A percentile compares a stretch with the other conserved stretches of the same genome.
Evolutionary conservation across 768 basidiomycete species (phyloP).

Genomic region (Boletus coccyginus): DNA sequence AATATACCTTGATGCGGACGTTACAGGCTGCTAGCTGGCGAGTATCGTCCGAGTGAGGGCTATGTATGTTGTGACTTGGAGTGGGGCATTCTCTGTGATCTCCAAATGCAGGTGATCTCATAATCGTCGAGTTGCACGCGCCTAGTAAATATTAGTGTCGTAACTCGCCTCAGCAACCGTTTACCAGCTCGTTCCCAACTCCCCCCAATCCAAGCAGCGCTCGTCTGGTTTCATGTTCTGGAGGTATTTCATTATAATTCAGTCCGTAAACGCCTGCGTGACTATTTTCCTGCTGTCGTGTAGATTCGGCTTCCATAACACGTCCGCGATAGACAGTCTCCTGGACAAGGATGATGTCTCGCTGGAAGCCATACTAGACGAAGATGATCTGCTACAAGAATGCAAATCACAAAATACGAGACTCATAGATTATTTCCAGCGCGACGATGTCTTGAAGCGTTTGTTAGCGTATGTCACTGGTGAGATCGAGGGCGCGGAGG

Average conservation of each 20-base stretch:
- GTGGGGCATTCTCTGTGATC: constrained; percentile 6
- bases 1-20: constrained; percentile 21
- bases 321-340: constrained; percentile 84
- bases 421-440: constrained; percentile 83
- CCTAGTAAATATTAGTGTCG: constrained; percentile 9
- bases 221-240: constrained; percentile 42
- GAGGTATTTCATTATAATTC: constrained; percentile 35
- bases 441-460: constrained; percentile 76
- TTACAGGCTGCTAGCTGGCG: background rate
- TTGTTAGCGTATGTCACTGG: constrained; percentile 85
- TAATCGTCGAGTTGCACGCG: constrained; percentile 1
- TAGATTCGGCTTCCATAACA: constrained; percentile 91
- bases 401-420: constrained; percentile 93
- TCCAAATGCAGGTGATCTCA: constrained; percentile 29
- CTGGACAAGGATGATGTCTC: constrained; percentile 88
- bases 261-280: background rate
- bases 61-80: background rate
- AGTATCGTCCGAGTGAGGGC: background rate
- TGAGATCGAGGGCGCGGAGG: constrained; percentile 80
- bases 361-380: constrained; percentile 89
- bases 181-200: constrained; percentile 9
- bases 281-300: constrained; percentile 8
- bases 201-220: constrained; percentile 11
- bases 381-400: constrained; percentile 91
- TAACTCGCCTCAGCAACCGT: constrained; percentile 21